Base-by-base conservation (phyloP, 768 basidiomycete species). In the Podaxis pistillaris region DNA sequence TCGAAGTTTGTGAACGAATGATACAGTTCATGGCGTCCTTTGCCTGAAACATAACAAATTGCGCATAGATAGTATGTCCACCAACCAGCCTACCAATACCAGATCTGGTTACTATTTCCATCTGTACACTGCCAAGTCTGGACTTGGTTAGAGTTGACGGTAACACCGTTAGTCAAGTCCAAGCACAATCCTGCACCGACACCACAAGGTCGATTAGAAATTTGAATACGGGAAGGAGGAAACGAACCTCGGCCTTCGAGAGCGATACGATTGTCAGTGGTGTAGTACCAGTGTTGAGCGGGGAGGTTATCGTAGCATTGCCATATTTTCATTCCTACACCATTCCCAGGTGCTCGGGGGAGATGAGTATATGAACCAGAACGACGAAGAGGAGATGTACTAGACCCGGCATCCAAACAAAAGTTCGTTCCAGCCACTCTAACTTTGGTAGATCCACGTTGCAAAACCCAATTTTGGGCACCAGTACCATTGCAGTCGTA, bases 241-340 rank as follows among this genome's bases (percentile, higher is more conserved):
- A n/a, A 65, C 68, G 22, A 36, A 71, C 73, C 72, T 67, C 69
- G 50, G 3, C 65, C 60, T 33, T 69, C 64, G 5, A 76, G 58
- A 3, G 72, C 71, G 44, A 76, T 70, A 1, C 72, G 64, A 37
- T 75, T 72, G 56, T 74, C 70, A 19, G 64, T 63, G 0, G 70
- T 72, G 41, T 73, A 75, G 56, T 63, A 70, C 73, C 75, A 77
- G n/a, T 69, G 59, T 59, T 76, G 75, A 5, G 76, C 72, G 2
- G 76, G 68, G 26, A 75, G 69, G 44, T 72, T 70, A 30, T 72
- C 70, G 58, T 65, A 73, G 63, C 76, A 77, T 44, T 68, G 24
- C 71, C 69, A 70, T 19, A 73, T 68, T 49, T 68, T 70, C 66
- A 68, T 64, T 15, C 62, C 64, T 26, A 65, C 60, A 3, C 68